phyloP scores from a whole-genome alignment of 192 early-diverging fungal species.

The Oehlia diaphana region DNA sequence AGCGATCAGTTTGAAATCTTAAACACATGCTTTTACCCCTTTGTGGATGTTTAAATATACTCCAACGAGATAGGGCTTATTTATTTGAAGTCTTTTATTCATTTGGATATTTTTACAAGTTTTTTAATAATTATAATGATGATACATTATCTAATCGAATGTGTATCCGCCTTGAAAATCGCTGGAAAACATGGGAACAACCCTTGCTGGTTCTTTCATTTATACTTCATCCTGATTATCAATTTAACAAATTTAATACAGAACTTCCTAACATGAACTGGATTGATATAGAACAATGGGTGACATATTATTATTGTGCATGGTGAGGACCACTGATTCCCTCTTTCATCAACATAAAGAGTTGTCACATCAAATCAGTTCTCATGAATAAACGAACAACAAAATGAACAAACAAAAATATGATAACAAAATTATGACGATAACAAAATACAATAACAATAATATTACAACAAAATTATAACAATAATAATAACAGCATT shows the following conservation, averaged over 20 bases:
- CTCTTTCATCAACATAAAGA: no score
- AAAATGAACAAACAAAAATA: no score
- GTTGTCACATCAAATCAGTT: no score
- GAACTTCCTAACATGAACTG: not conserved
- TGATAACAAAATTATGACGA: no score
- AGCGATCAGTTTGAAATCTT: not conserved
- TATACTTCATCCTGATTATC: slow-evolving; percentile 10
- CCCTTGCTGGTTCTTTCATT: not conserved
- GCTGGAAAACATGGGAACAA: not conserved
- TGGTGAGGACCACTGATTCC: no score
- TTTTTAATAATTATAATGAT: slow-evolving; percentile 5
- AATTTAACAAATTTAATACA: not conserved
- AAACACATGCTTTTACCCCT: not conserved
- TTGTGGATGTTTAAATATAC: not conserved
- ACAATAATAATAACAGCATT: no score
- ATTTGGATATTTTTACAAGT: not conserved
- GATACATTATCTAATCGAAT: not conserved
- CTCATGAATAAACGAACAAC: no score
- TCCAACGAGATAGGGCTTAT: not conserved
- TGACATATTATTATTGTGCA: slow-evolving; percentile 25
- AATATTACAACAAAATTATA: no score
- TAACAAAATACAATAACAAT: no score
- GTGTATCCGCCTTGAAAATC: not conserved
- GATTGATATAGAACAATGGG: slow-evolving; percentile 8
- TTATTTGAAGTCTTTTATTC: slow-evolving; percentile 4